These are phyloP conservation scores for Plantago ovata DNA, from an alignment of 257 asterid species.

Conservation along the genomic window DNA sequence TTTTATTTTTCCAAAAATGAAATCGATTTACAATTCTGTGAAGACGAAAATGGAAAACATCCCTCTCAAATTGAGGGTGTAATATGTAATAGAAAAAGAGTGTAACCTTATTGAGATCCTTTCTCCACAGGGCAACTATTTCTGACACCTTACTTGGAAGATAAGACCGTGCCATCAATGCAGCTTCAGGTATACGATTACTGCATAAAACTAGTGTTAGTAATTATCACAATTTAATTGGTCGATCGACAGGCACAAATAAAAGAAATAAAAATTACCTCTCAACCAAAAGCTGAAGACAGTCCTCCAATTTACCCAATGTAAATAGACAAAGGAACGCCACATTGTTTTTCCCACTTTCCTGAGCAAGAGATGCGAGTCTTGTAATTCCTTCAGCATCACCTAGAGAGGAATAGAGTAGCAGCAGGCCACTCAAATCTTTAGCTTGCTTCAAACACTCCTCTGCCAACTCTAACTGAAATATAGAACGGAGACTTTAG, in stretches of 20 bases:
- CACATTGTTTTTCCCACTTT: constrained; percentile 85
- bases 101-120: constrained; percentile 69
- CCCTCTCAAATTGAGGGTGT: neutral
- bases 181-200: constrained; percentile 97
- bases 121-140: constrained; percentile 84
- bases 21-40: too few species aligned
- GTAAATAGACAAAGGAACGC: constrained; percentile 77
- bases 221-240: constrained; percentile 14
- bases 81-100: neutral
- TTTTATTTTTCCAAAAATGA: too few species aligned
- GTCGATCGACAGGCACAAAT: constrained; percentile 18
- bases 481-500: constrained; percentile 6
- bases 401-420: constrained; percentile 86
- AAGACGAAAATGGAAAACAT: too few species aligned
- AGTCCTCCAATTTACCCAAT: constrained; percentile 81
- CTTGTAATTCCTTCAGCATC: constrained; percentile 74
- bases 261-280: constrained; percentile 37
- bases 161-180: constrained; percentile 94
- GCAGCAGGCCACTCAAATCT: constrained; percentile 90
- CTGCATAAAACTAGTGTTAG: constrained; percentile 36
- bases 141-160: constrained; percentile 95
- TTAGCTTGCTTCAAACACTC: constrained; percentile 87
- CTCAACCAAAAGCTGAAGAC: constrained; percentile 77
- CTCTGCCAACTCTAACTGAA: constrained; percentile 90
- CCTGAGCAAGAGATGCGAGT: constrained; percentile 75